Conservation (phyloP, 345 rosid genomes). For the Pistacia vera region DNA sequence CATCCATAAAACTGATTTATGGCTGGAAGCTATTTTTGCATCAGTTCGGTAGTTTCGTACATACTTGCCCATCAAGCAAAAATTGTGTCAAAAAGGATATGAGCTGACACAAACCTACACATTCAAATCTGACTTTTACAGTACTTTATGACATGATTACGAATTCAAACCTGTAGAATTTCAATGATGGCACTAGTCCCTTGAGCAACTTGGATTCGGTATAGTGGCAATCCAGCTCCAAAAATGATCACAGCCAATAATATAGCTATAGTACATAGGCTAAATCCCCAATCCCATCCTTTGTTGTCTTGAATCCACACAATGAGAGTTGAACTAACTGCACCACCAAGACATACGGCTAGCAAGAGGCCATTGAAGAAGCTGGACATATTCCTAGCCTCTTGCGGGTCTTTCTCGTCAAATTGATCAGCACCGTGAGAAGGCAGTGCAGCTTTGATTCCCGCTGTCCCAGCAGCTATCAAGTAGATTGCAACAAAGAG, state of each 20-base stretch:
- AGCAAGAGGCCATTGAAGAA: slow-evolving; percentile 54
- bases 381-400: slow-evolving; percentile 53
- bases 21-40: too few relatives aligned
- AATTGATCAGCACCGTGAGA: slow-evolving; percentile 69
- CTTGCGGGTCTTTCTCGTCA: slow-evolving; percentile 49
- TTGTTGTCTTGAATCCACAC: slow-evolving; percentile 59
- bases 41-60: too few relatives aligned
- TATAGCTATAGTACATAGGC: slow-evolving; percentile 33
- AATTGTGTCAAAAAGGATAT: too few relatives aligned
- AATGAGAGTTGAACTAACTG: slow-evolving; percentile 43
- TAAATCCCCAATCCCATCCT: slow-evolving; percentile 68
- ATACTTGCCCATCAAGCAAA: too few relatives aligned
- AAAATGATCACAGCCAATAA: slow-evolving; percentile 35
- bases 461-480: slow-evolving; percentile 49
- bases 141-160: not conserved
- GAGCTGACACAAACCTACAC: too few relatives aligned
- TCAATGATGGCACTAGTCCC: slow-evolving; percentile 45
- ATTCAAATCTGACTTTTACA: not conserved
- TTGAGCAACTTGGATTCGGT: slow-evolving; percentile 39
- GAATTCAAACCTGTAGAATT: slow-evolving; percentile 44
- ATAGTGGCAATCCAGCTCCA: slow-evolving; percentile 40
- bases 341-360: slow-evolving; percentile 40
- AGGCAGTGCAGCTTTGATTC: slow-evolving; percentile 54
- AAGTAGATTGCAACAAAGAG: slow-evolving; percentile 50
- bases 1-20: too few relatives aligned